Base-by-base conservation (phyloP, 1,284 basidiomycete species). In the Heliocybe sulcata region DNA sequence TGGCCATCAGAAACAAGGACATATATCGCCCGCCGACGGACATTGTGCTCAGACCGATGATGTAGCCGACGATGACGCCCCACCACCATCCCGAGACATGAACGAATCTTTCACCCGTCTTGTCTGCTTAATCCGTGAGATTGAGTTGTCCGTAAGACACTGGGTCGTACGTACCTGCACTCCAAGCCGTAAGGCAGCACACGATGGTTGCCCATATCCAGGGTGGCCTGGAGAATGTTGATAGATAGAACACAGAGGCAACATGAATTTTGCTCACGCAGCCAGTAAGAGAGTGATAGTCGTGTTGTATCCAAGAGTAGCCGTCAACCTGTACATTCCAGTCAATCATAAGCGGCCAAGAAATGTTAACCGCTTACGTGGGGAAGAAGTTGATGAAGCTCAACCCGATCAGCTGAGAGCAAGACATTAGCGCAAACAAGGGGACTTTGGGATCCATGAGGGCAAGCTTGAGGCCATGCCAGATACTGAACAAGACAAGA, bases 301-400 rank as follows among this genome's bases (percentile, higher is more conserved):
- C 35, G 65, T 66, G 35, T 55, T 57, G 59, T 65, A 74, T 10
- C 71, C 71, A 23, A 75, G 65, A 2, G 73, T 74, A 1, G 59
- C 59, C 3, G 72, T 69, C 42, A 74, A 58, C 2, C 69, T 64
- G 14, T 57, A 57, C 56, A 20, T 49, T 22, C 25, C 4, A 42
- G 12, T 49, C 20, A 63, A 52, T 19, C 51, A 26, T 51, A 19
- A 12, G 50, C 23, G 16, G 47, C 45, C 33, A 48, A 16, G 27
- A 42, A 38, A 29, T 26, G 23, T 25, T 11, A 49, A 10, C 26
- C 11, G 51, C 60, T 47, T 59, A 61, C 55, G 63, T 64, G 33
- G 62, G 64, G 57, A 70, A 74, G 62, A 70, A 73, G 52, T 68
- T 67, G 60, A 71, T 70, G 65, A 74, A 75, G 3, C 65, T 69